These are phyloP conservation scores for Pleomassaria siparia DNA, from an alignment of 2,329 filamentous ascomycete genomes.

Conservation along the genomic window DNA sequence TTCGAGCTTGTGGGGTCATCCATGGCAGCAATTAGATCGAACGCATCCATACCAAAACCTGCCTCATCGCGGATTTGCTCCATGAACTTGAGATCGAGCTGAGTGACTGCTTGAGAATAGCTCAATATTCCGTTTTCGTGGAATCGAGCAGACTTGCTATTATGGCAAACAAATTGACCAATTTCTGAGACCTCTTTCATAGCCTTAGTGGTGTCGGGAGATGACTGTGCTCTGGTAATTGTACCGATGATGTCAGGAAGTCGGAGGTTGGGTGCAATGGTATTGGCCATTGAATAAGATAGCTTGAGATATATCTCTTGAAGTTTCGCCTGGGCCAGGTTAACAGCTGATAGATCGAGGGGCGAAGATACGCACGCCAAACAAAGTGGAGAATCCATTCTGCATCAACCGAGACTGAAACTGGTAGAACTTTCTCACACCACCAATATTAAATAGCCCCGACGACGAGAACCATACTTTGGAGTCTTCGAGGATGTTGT, in stretches of 20 bases:
- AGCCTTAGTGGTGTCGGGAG: slow-evolving; percentile 48
- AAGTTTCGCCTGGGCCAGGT: slow-evolving; percentile 43
- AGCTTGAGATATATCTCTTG: slow-evolving; percentile 58
- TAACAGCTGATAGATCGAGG: background rate
- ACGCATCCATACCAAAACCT: slow-evolving; percentile 22
- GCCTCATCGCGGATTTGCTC: slow-evolving; percentile 23
- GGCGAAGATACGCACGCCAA: slow-evolving; percentile 34
- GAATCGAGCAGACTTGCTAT: slow-evolving; percentile 27
- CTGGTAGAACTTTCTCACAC: slow-evolving; percentile 55
- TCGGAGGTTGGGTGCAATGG: slow-evolving; percentile 30
- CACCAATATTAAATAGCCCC: slow-evolving; percentile 52
- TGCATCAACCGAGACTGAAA: slow-evolving; percentile 57
- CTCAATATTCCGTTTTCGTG: slow-evolving; percentile 23
- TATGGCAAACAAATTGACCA: slow-evolving; percentile 55
- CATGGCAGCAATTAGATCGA: slow-evolving; percentile 17
- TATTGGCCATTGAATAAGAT: slow-evolving; percentile 53
- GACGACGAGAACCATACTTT: slow-evolving; percentile 51
- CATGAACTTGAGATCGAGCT: slow-evolving; percentile 19
- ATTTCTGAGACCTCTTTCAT: slow-evolving; percentile 55
- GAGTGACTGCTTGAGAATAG: slow-evolving; percentile 19
- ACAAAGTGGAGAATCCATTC: slow-evolving; percentile 54
- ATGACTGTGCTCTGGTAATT: slow-evolving; percentile 48
- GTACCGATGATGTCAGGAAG: slow-evolving; percentile 51
- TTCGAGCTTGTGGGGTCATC: slow-evolving; percentile 18
- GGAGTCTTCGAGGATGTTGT: slow-evolving; percentile 51